Evolutionary conservation across 768 basidiomycete genomes (phyloP).

Genomic region (Mycena galericulata): DNA sequence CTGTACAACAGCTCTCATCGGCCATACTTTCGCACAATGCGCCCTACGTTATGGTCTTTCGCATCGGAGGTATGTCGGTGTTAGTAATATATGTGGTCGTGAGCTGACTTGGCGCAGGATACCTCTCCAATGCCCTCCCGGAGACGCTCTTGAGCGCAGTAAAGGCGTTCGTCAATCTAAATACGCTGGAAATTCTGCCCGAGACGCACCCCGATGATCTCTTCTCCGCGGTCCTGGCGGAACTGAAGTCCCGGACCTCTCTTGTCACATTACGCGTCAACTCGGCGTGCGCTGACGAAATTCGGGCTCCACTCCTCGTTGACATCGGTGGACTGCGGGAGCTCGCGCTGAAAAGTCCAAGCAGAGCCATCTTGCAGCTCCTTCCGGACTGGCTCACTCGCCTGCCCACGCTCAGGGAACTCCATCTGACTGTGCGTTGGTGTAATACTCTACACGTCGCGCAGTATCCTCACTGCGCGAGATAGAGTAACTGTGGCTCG

Average conservation of each 20-base stretch:
- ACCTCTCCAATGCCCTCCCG: constrained; percentile 24
- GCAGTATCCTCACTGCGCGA: not conserved
- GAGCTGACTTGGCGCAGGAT: constrained; percentile 25
- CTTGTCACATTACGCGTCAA: constrained; percentile 50
- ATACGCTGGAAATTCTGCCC: constrained; percentile 49
- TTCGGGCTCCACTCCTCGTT: constrained; percentile 44
- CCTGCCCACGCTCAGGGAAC: constrained; percentile 32
- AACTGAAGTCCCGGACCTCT: constrained; percentile 31
- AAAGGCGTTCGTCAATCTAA: constrained; percentile 47
- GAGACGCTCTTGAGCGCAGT: constrained; percentile 16
- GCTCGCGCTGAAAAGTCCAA: constrained; percentile 51
- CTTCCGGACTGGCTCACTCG: constrained; percentile 47
- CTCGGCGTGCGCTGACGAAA: constrained; percentile 49
- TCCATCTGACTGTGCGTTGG: constrained; percentile 57
- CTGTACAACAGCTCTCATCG: constrained; percentile 43
- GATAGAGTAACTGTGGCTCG: constrained; percentile 70
- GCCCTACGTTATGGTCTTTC: constrained; percentile 53
- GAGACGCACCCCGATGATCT: constrained; percentile 48
- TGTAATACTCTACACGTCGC: not conserved
- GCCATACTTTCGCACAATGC: constrained; percentile 56
- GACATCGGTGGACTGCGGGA: constrained; percentile 44
- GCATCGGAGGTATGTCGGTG: constrained; percentile 55
- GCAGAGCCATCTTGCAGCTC: constrained; percentile 53
- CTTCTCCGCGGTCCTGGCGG: constrained; percentile 44
- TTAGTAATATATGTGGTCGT: not conserved